These are phyloP conservation scores for Teratosphaeria epicoccoides DNA, from an alignment of 2,329 filamentous ascomycete genomes.

Conservation along the genomic window DNA sequence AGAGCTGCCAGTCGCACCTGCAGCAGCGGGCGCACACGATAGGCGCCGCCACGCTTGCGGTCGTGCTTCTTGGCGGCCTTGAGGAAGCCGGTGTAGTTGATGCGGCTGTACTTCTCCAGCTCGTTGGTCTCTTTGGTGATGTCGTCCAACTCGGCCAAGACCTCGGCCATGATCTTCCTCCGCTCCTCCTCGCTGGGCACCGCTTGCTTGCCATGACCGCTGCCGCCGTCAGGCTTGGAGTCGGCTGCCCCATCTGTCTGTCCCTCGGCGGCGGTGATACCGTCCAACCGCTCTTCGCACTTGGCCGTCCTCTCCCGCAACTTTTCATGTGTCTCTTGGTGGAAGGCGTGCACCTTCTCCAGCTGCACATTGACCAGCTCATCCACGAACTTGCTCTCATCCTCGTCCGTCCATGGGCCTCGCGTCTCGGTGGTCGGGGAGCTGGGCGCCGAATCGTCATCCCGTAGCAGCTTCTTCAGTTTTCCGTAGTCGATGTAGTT, in stretches of 20 bases:
- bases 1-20: constrained; percentile 79
- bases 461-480: constrained; percentile 79
- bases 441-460: constrained; percentile 41
- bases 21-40: constrained; percentile 83
- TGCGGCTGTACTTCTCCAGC: constrained; percentile 85
- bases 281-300: constrained; percentile 55
- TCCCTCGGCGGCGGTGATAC: constrained; percentile 32
- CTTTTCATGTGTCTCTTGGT: constrained; percentile 68
- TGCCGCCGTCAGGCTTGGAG: neutral
- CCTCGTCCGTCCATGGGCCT: constrained; percentile 78
- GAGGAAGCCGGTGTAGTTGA: constrained; percentile 96
- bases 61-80: constrained; percentile 99
- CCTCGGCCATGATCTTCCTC: constrained; percentile 52
- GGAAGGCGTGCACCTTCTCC: constrained; percentile 88
- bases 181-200: constrained; percentile 32
- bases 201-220: constrained; percentile 25
- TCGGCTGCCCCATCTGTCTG: constrained; percentile 23
- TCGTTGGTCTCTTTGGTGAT: constrained; percentile 88
- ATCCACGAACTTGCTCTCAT: constrained; percentile 88
- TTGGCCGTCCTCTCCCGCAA: constrained; percentile 71
- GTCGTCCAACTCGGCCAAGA: constrained; percentile 68
- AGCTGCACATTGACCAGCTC: constrained; percentile 91
- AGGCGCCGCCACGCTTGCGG: constrained; percentile 74
- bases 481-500: constrained; percentile 94
- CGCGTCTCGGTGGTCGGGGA: constrained; percentile 35